phyloP scores from a whole-genome alignment of 306 rosid species.

The Gastrolobium bilobum region DNA sequence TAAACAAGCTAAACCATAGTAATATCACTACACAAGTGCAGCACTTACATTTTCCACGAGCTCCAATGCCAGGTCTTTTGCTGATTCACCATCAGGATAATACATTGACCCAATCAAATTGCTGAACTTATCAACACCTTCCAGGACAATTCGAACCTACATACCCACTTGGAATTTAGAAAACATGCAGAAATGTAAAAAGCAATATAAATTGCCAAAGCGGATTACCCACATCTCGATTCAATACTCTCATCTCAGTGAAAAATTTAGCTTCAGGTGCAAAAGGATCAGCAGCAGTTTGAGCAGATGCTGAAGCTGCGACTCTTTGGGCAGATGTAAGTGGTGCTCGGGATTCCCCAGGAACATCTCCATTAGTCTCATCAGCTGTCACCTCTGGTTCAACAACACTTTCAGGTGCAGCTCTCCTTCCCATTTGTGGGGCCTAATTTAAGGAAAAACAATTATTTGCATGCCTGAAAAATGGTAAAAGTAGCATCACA shows the following conservation, averaged over 20 bases:
- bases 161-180: slow-evolving; percentile 51
- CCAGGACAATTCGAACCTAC: slow-evolving; percentile 86
- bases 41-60: slow-evolving; percentile 78
- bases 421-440: slow-evolving; percentile 89
- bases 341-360: slow-evolving; percentile 70
- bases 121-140: slow-evolving; percentile 87
- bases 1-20: slow-evolving; percentile 14
- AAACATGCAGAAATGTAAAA: slow-evolving; percentile 28
- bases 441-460: slow-evolving; percentile 57
- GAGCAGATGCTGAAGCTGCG: slow-evolving; percentile 67
- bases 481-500: slow-evolving; percentile 15
- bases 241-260: slow-evolving; percentile 80
- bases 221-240: slow-evolving; percentile 72
- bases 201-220: slow-evolving; percentile 30
- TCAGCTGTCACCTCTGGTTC: slow-evolving; percentile 66
- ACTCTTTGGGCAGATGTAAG: slow-evolving; percentile 91
- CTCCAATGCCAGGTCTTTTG: slow-evolving; percentile 84
- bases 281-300: slow-evolving; percentile 76
- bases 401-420: slow-evolving; percentile 58
- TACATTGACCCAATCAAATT: slow-evolving; percentile 88
- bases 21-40: slow-evolving; percentile 18
- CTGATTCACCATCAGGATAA: slow-evolving; percentile 87
- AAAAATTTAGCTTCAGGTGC: slow-evolving; percentile 83
- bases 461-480: neutral
- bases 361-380: slow-evolving; percentile 67